A percentile compares a stretch with the other conserved stretches of the same genome.
Evolutionary conservation across 257 asterid species (phyloP).

Genomic region (Nicotiana sylvestris): DNA sequence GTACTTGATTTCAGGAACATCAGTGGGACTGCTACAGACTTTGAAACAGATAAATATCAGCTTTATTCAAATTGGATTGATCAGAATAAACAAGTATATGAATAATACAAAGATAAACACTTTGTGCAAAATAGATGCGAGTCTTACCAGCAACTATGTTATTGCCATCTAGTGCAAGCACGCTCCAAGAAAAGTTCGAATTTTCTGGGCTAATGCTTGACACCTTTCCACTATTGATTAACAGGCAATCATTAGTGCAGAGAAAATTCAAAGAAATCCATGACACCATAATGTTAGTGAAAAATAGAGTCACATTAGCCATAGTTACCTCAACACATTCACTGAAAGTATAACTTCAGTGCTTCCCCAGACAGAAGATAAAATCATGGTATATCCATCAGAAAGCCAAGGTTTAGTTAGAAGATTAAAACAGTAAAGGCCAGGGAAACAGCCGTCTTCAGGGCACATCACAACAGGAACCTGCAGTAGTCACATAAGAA

Average conservation of each 20-base stretch:
- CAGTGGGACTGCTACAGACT: slow-evolving; percentile 80
- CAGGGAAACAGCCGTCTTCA: slow-evolving; percentile 80
- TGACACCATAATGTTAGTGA: background rate
- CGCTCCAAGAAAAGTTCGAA: slow-evolving; percentile 64
- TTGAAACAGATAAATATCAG: slow-evolving; percentile 16
- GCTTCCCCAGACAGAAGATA: slow-evolving; percentile 86
- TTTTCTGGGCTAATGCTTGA: slow-evolving; percentile 60
- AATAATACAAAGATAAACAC: background rate
- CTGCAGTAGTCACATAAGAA: slow-evolving; percentile 25
- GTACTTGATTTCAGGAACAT: slow-evolving; percentile 74
- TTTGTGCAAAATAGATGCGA: background rate
- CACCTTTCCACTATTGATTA: slow-evolving; percentile 61
- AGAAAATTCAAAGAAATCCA: background rate
- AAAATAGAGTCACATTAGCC: slow-evolving; percentile 13
- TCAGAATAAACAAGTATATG: background rate
- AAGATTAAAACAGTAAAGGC: slow-evolving; percentile 53
- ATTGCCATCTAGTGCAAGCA: slow-evolving; percentile 73
- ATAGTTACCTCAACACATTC: slow-evolving; percentile 57
- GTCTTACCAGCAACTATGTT: slow-evolving; percentile 68
- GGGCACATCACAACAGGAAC: slow-evolving; percentile 81
- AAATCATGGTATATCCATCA: slow-evolving; percentile 69
- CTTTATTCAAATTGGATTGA: background rate
- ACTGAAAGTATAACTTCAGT: slow-evolving; percentile 57
- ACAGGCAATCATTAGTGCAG: background rate
- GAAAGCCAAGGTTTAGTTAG: slow-evolving; percentile 81